Base-by-base conservation (phyloP, 2,329 filamentous ascomycete species). In the Whalleya microplaca region DNA sequence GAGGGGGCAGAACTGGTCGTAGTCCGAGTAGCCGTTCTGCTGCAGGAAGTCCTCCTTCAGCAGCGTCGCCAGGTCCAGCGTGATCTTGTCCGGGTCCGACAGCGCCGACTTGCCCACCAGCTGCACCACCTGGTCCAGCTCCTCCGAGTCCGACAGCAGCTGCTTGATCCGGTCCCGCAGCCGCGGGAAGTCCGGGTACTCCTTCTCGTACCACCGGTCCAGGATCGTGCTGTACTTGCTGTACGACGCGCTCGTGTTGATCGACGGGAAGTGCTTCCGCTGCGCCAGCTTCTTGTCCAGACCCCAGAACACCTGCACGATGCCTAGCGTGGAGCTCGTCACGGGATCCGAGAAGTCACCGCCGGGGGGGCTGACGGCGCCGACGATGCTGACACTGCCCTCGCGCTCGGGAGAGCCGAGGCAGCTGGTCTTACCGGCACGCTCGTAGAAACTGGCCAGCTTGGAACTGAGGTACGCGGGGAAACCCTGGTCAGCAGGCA, bases 401-500 rank as follows among this genome's bases (percentile, higher is more conserved):
- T 88, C 81, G 58, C 95, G 88, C 74, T 93, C 88, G 21, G 95
- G 95, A 65, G 91, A 96, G 66, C 95, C 95, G 44, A 99, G 85
- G 58, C 91, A 83, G 72, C 87, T 84, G 62, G 93, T 89, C 73
- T 91, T 90, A 65, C 95, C 95, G 64, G 95, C 95, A 80, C 95
- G 93, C 79, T 99, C 95, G 84, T 99, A 99, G 84, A 99, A 99
- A 71, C 92, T 96, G 62, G 95, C 95, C 64, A 99, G 86, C 81
- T 99, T 99, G 65, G 95, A 92, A 79, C 92, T 88, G 53, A 99
- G 85, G 75, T 99, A 99, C 49, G 95, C 95, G 45, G 95, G 95
- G 88, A 97, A 99, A 86, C 95, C 95, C 78, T 99, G 95, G 76
- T 99, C 95, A 76, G 95, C 95, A 78, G 95, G 95, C 95, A 99